phyloP scores from a whole-genome alignment of 202 grass and related monocot genomes.

The Tripidium arundinaceum region DNA sequence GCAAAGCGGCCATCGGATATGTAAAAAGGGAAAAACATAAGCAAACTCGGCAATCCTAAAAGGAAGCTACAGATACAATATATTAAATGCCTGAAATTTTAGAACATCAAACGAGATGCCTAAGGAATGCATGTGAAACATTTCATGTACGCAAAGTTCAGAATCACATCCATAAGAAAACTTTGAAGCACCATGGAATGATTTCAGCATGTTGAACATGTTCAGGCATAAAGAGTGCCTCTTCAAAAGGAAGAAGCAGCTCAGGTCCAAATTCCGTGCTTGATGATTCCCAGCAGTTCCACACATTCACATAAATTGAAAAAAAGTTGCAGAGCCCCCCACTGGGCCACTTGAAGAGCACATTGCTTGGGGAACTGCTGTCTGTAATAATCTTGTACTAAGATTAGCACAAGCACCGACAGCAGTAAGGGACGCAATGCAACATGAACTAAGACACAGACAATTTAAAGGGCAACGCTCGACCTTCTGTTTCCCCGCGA shows the following conservation, averaged over 20 bases:
- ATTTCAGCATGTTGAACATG: conserved; percentile 4
- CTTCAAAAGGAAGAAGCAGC: neutral
- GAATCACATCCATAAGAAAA: neutral
- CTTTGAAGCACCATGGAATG: neutral
- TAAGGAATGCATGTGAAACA: neutral
- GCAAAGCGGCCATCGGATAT: neutral
- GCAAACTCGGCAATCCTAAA: conserved; percentile 16
- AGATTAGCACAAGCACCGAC: neutral
- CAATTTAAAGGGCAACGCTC: neutral
- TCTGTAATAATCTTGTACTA: neutral
- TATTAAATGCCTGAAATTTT: neutral
- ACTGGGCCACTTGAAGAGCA: neutral
- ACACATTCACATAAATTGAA: neutral
- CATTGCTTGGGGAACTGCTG: neutral
- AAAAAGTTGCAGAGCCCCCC: neutral
- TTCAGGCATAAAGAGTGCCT: neutral
- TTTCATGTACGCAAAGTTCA: conserved; percentile 1
- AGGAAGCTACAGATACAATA: conserved; percentile 2
- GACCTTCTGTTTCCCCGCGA: neutral
- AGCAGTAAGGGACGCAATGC: neutral
- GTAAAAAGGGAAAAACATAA: neutral
- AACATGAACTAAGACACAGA: neutral
- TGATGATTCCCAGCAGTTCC: neutral
- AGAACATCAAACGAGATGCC: conserved; percentile 1
- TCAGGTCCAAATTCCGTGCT: neutral